Evolutionary conservation across 805 yeast genomes (phyloP), one percentile per base, ranked within the genome.

Genomic region (Komagataella populi): DNA sequence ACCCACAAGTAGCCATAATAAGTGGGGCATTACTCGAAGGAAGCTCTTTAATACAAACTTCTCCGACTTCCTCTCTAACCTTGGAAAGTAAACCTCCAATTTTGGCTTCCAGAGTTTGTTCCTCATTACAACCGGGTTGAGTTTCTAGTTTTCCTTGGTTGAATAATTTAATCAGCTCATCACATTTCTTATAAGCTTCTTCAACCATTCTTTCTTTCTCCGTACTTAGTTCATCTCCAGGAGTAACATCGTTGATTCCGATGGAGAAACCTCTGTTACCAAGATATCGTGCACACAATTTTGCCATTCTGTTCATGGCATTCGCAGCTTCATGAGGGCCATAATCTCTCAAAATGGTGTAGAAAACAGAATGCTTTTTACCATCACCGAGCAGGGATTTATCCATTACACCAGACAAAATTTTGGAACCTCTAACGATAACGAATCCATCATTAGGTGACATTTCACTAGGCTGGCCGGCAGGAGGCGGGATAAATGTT

Each of bases 291-390:
- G 99, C 98, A 74, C 98, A 90, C 59, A 95, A 70, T 69, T 95
- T 95, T n/a, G 99, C 96, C 98, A 93, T 90, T 64, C 99, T 76
- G 67, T 95, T 91, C 99, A 93, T 93, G 5, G 98, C 96, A 23
- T 70, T 72, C 3, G 96, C 96, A 1, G 99, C 98, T 59, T 85
- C 96, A 57, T 82, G 84, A 5, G 99, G 86, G n/a, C 99, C 99
- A 65, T 84, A 90, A 64, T 93, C 99, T 69, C 99, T 76, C 54
- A 93, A 70, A 56, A 93, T 93, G 0, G 97, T 88, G 64, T 95
- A 93, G 62, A 93, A 93, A 0, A 93, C 96, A 6, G 97, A 89
- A 63, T 87, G 95, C 66, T 93, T 93, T 65, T 95, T 93, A 69
- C 99, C 99, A 67, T 93, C 99, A 60, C 99, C 99, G 6, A 93